Base-by-base conservation (phyloP, 768 basidiomycete species). In the Tephrocybe sp. region DNA sequence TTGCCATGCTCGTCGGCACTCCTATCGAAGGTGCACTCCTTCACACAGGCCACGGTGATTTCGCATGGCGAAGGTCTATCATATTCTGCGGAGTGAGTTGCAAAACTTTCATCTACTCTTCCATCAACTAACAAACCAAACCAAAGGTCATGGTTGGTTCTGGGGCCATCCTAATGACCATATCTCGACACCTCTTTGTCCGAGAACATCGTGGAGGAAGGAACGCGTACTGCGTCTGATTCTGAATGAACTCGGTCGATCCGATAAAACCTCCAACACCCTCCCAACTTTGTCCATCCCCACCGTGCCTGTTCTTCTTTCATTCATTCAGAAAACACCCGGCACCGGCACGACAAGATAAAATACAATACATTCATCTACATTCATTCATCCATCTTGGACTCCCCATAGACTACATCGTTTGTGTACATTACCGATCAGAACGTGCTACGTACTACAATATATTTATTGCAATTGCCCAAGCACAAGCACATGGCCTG, bases 11-110 rank as follows among this genome's bases (percentile, higher is more conserved):
- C 6, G 60, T 71, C 36, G 78, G 79, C 2, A 75, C 76, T 1
- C 80, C 79, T 0, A 77, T 80, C 24, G 68, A 69, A 44, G 79
- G 80, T 7, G 73, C 71, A 1, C 52, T 80, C 21, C 60, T 78
- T 18, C 63, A 65, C n/a, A 53, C 42, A 12, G 31, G 50, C 13
- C 42, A 59, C 10, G 52, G 53, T 33, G 34, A 45, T 11, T 70
- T 66, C 31, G 42, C 57, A 6, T 77, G 75, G 75, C 59, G 60
- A 30, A 64, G 50, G 43, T 58, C 73, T 4, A 71, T 75, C 34
- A 61, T 73, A 2, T 76, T 77, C 33, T 75, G 72, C 31, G 74
- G 73, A 27, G 75, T 74, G 52, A 40, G 67, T 57, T 10, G 3
- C 13, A 23, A 29, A 33, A 39, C 13, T 10, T 22, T 23, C 11